These are phyloP conservation scores for Amanita pseudoporphyria DNA, from an alignment of 768 basidiomycete species.

Conservation along the genomic window DNA sequence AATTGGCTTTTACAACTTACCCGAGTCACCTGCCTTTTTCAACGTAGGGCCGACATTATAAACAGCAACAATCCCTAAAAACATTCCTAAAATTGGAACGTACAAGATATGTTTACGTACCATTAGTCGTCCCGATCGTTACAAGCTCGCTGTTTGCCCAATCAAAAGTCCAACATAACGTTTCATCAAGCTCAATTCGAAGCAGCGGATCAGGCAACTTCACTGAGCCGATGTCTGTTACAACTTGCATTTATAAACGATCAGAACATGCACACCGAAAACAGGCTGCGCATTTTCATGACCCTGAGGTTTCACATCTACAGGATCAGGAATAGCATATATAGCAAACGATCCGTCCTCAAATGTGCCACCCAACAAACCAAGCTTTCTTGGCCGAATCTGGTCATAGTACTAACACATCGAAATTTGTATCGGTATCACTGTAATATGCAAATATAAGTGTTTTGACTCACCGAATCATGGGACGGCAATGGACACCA, in stretches of 20 bases:
- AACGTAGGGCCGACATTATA: constrained; percentile 43
- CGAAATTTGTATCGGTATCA: neutral
- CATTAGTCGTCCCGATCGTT: constrained; percentile 79
- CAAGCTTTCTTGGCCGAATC: constrained; percentile 47
- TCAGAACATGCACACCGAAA: constrained; percentile 34
- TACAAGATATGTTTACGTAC: constrained; percentile 26
- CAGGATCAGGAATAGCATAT: constrained; percentile 73
- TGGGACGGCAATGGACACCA: constrained; percentile 92
- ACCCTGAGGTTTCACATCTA: constrained; percentile 27
- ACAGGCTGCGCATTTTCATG: constrained; percentile 27
- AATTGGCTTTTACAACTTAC: constrained; percentile 19
- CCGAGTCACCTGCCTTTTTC: constrained; percentile 18
- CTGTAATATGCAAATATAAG: neutral
- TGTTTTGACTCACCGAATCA: constrained; percentile 31
- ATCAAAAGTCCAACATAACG: constrained; percentile 72
- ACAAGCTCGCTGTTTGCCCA: constrained; percentile 84
- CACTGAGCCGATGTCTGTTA: constrained; percentile 27
- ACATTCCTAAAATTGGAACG: neutral
- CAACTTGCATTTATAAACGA: neutral
- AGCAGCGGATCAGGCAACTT: constrained; percentile 54
- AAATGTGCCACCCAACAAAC: constrained; percentile 77
- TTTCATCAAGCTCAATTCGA: constrained; percentile 66
- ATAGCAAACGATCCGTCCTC: constrained; percentile 80
- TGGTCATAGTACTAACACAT: constrained; percentile 15
- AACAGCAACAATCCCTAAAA: constrained; percentile 43